Percentiles rank a stretch among this genome's conserved stretches.
These are phyloP conservation scores for Suillus fuscotomentosus DNA, from an alignment of 768 basidiomycete genomes.

Conservation along the genomic window DNA sequence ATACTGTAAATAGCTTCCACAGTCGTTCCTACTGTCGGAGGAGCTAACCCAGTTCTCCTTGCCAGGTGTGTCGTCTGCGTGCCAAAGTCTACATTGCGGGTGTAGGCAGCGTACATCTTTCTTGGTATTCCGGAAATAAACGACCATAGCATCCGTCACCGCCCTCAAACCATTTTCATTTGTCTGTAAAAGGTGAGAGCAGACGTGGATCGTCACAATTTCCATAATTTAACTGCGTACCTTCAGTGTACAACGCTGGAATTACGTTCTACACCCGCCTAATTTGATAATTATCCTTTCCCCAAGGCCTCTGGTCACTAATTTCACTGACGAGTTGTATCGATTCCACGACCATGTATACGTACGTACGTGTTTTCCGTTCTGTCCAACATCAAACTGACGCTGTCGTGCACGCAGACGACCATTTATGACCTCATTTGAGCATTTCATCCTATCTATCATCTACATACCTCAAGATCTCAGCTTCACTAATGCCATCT, in stretches of 20 bases:
- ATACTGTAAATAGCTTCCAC: conserved; percentile 53
- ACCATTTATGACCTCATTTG: conserved; percentile 22
- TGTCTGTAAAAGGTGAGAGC: conserved; percentile 25
- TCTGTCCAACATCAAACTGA: conserved; percentile 6
- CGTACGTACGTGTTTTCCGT: conserved; percentile 5
- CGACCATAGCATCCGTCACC: conserved; percentile 23
- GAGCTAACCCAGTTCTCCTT: conserved; percentile 13
- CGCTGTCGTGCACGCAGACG: conserved; percentile 21
- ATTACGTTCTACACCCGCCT: conserved; percentile 23
- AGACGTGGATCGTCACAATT: neutral
- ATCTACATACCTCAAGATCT: conserved; percentile 28
- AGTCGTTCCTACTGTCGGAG: neutral
- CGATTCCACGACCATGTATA: conserved; percentile 29
- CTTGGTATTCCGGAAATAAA: conserved; percentile 64
- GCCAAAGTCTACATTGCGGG: conserved; percentile 73
- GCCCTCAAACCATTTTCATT: conserved; percentile 2
- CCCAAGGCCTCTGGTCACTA: conserved; percentile 25
- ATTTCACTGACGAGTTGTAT: conserved; percentile 20
- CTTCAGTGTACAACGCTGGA: conserved; percentile 27
- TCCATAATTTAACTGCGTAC: conserved; percentile 6
- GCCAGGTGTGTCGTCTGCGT: conserved; percentile 73
- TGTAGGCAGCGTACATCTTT: conserved; percentile 76
- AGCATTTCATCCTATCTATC: conserved; percentile 21
- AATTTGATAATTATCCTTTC: conserved; percentile 25
- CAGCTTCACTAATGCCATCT: conserved; percentile 18